Conservation (phyloP, 2,329 filamentous ascomycete genomes). For the Cladorrhinum sp. region DNA sequence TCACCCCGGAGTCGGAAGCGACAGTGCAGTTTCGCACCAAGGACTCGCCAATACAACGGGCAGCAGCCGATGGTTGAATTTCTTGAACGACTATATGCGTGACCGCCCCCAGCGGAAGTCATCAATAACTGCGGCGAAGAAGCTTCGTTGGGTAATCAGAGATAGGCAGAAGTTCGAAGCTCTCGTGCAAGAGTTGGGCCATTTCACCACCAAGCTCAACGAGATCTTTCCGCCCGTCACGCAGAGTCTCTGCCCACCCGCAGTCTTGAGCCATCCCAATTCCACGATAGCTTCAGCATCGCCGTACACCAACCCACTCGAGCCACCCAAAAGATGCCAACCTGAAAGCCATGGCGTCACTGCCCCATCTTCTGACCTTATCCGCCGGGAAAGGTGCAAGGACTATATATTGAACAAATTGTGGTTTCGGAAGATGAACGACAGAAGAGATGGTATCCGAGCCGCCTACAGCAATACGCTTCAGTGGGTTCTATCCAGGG, state of each 20-base stretch:
- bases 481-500: too few species aligned
- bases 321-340: too few species aligned
- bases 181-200: constrained; percentile 15
- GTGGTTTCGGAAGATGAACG: constrained; percentile 21
- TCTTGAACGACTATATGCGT: neutral
- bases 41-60: neutral
- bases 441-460: constrained; percentile 10
- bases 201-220: constrained; percentile 22
- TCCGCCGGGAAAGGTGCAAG: neutral
- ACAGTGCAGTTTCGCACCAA: neutral
- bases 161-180: constrained; percentile 24
- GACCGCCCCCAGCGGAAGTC: neutral
- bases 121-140: neutral
- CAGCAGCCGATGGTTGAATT: neutral
- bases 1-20: neutral
- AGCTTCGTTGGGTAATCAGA: constrained; percentile 19
- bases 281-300: too few species aligned
- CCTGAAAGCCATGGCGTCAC: too few species aligned
- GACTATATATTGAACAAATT: constrained; percentile 8
- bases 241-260: too few species aligned
- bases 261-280: too few species aligned
- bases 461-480: constrained; percentile 12
- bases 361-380: neutral
- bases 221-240: constrained; percentile 4
- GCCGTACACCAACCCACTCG: too few species aligned